Base-by-base conservation (phyloP, 306 rosid genomes). In the Cicer yamashitae region DNA sequence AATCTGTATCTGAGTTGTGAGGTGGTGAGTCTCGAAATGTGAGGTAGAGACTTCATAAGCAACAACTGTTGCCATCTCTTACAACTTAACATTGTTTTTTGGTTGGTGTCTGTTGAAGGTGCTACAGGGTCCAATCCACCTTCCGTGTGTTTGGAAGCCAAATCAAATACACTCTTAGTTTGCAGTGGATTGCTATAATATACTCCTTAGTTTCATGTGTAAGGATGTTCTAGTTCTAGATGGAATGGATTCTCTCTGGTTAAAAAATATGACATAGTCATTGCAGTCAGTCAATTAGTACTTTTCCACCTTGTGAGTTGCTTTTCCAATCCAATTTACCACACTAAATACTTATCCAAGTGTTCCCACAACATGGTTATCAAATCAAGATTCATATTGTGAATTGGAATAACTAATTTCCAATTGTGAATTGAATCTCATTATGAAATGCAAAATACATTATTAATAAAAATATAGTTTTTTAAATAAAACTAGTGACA, bases 51-150 rank as follows among this genome's bases (percentile, higher is more conserved):
- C n/a, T 67, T 76, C 66, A 52, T 54, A 54, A 17, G 38, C 58
- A 73, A 60, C 17, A 43, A 37, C 13, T 4, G 39, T 74, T 46
- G 70, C 50, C 50, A 67, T 25, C 57, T 67, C 56, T 44, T 30
- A 45, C 67, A 74, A 30, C 58, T 67, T 43, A 37, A 56, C 13
- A 56, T 56, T 56, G 38, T 20, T 4, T 20, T 56, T 56, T 13
- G 38, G 20, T 18, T 5, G n/a, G 22, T 20, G 38, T 30, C 34
- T 30, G 34, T 30, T 3, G 34, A 30, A 30, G 5, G 34, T 7
- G 6, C 37, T 20, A 20, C 10, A 7, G 38, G 3, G 34, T 56
- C 38, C 13, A 56, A 56, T 22, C n/a, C 38, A 56, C 62, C 38
- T 56, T 22, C 62, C 10, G 5, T 5, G 39, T 22, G 39, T 57